phyloP scores from a whole-genome alignment of 768 basidiomycete species.

The Calvatia gigantea region DNA sequence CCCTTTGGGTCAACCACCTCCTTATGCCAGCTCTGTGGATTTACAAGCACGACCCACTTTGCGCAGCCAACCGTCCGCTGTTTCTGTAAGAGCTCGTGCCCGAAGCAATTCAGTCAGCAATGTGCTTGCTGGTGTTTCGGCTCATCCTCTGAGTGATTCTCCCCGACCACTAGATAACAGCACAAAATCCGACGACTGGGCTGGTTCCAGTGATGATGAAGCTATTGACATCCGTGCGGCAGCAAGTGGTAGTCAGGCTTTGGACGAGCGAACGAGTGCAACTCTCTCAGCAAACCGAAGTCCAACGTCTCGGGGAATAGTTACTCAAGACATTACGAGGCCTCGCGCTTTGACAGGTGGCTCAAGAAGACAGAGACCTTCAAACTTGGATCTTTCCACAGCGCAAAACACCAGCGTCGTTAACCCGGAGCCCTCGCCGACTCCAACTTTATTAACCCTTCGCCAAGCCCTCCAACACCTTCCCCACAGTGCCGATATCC shows the following conservation, averaged over 20 bases:
- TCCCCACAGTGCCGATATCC: slow-evolving; percentile 29
- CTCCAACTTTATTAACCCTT: slow-evolving; percentile 60
- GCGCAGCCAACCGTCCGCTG: slow-evolving; percentile 36
- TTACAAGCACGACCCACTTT: slow-evolving; percentile 29
- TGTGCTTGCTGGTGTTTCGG: slow-evolving; percentile 49
- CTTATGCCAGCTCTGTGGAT: slow-evolving; percentile 45
- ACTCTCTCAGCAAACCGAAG: slow-evolving; percentile 32
- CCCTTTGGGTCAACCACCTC: slow-evolving; percentile 57
- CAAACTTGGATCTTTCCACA: slow-evolving; percentile 62
- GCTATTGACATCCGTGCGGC: slow-evolving; percentile 82
- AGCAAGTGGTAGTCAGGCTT: slow-evolving; percentile 72
- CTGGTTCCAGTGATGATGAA: slow-evolving; percentile 81
- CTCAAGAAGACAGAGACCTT: slow-evolving; percentile 53
- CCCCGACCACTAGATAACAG: slow-evolving; percentile 16
- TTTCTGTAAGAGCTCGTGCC: slow-evolving; percentile 42
- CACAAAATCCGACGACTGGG: slow-evolving; percentile 49
- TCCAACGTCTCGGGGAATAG: slow-evolving; percentile 19
- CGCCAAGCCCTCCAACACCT: slow-evolving; percentile 58
- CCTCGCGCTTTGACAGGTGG: slow-evolving; percentile 26
- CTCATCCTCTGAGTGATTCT: slow-evolving; percentile 30
- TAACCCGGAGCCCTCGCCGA: slow-evolving; percentile 52
- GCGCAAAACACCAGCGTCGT: slow-evolving; percentile 30
- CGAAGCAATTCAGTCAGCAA: slow-evolving; percentile 56
- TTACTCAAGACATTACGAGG: slow-evolving; percentile 24
- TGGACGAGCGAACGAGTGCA: slow-evolving; percentile 82